These are phyloP conservation scores for Hevea brasiliensis DNA, from an alignment of 345 rosid genomes.

Conservation along the genomic window DNA sequence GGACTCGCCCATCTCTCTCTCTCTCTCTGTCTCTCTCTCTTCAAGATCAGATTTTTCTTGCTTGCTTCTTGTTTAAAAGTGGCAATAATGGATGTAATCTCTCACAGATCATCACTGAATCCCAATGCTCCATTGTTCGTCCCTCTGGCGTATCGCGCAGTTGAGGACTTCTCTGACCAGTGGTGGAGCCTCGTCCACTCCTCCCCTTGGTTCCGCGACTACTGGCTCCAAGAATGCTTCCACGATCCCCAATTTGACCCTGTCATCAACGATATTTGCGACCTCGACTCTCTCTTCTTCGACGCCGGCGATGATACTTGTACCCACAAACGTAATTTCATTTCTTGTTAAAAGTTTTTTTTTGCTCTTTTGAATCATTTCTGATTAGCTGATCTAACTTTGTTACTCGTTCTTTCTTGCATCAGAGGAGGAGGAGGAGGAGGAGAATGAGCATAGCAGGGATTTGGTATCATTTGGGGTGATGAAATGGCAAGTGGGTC, in stretches of 20 bases:
- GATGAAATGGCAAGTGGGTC: conserved; percentile 41
- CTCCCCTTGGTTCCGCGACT: conserved; percentile 64
- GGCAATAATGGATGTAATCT: conserved; percentile 40
- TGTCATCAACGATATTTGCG: conserved; percentile 21
- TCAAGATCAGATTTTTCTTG: not conserved
- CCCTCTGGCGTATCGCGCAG: conserved; percentile 54
- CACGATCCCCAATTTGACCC: conserved; percentile 42
- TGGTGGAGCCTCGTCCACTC: conserved; percentile 70
- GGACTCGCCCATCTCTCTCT: too few relatives aligned
- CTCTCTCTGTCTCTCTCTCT: not conserved
- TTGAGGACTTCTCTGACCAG: conserved; percentile 71
- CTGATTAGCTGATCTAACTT: not conserved
- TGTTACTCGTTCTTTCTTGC: not conserved
- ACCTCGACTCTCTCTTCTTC: conserved; percentile 9
- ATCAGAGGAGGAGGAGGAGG: conserved; percentile 17
- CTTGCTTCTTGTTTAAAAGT: too few relatives aligned
- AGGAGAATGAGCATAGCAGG: conserved; percentile 10
- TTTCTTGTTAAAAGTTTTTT: not conserved
- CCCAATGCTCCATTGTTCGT: conserved; percentile 65
- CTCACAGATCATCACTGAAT: conserved; percentile 45
- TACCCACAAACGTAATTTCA: not conserved
- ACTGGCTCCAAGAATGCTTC: conserved; percentile 66
- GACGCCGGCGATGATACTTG: conserved; percentile 23
- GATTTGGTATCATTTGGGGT: conserved; percentile 42
- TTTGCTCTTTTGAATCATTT: not conserved